A percentile compares a stretch with the other conserved stretches of the same genome.
These are phyloP conservation scores for Stephanodiscus triporus DNA, from an alignment of 108 stramenopile genomes.

Conservation along the genomic window DNA sequence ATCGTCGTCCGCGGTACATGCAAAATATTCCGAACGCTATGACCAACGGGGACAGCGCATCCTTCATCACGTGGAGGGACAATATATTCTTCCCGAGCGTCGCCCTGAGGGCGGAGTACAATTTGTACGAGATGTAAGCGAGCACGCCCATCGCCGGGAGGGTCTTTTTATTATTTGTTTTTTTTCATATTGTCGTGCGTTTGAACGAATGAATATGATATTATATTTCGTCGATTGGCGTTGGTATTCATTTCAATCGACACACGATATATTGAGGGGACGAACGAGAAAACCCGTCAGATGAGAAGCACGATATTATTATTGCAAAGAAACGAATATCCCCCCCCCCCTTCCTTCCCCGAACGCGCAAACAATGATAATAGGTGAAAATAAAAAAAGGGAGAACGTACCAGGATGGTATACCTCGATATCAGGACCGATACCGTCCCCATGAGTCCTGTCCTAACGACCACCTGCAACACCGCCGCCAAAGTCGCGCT, in stretches of 20 bases:
- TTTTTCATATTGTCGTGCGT: background rate
- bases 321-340: too few species aligned
- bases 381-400: too few species aligned
- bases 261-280: too few species aligned
- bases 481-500: conserved; percentile 64
- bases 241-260: too few species aligned
- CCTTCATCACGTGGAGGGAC: conserved; percentile 20
- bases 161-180: conserved; percentile 16
- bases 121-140: conserved; percentile 58
- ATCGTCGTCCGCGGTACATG: conserved; percentile 65
- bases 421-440: conserved; percentile 66
- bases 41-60: conserved; percentile 62
- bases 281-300: too few species aligned
- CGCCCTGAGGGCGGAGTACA: conserved; percentile 37
- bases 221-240: too few species aligned
- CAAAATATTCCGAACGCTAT: conserved; percentile 69
- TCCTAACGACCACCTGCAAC: conserved; percentile 77
- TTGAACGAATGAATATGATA: too few species aligned
- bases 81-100: conserved; percentile 6
- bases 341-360: too few species aligned
- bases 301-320: too few species aligned
- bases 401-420: conserved; percentile 41
- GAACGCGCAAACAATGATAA: too few species aligned
- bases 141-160: conserved; percentile 60
- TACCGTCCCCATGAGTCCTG: conserved; percentile 70